Percentiles rank a stretch among this genome's conserved stretches.
These are phyloP conservation scores for Diatrype stigma DNA, from an alignment of 2,329 filamentous ascomycete species.

Conservation along the genomic window DNA sequence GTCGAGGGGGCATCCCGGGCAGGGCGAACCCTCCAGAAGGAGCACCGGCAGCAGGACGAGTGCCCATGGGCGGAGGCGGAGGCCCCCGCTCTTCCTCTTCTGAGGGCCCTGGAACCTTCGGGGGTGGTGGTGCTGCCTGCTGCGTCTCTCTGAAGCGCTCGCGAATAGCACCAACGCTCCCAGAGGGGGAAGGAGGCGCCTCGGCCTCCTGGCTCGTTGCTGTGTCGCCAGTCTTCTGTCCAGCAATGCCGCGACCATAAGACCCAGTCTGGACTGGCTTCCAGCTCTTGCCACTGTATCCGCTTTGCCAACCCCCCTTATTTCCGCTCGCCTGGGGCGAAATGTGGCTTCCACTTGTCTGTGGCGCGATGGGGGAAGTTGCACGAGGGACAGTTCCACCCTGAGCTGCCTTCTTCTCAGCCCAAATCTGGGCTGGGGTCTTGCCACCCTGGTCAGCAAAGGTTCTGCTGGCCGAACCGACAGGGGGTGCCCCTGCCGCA, in stretches of 20 bases:
- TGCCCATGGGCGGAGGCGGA: slow-evolving; percentile 58
- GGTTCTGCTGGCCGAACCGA: slow-evolving; percentile 81
- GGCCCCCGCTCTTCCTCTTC: slow-evolving; percentile 49
- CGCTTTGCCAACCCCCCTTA: slow-evolving; percentile 72
- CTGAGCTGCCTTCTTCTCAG: slow-evolving; percentile 89
- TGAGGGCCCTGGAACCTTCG: slow-evolving; percentile 12
- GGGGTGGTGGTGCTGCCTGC: slow-evolving; percentile 49
- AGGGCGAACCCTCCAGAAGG: slow-evolving; percentile 73
- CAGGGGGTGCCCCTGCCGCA: slow-evolving; percentile 51
- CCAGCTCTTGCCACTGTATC: slow-evolving; percentile 88
- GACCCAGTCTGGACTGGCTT: slow-evolving; percentile 72
- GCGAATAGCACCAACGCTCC: slow-evolving; percentile 68
- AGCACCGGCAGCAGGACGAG: slow-evolving; percentile 41
- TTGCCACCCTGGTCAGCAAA: slow-evolving; percentile 95
- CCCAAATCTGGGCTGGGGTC: slow-evolving; percentile 95
- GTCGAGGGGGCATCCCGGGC: slow-evolving; percentile 67
- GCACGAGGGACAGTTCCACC: slow-evolving; percentile 49
- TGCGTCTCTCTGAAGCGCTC: slow-evolving; percentile 79
- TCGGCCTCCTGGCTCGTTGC: slow-evolving; percentile 44
- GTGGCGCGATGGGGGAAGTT: slow-evolving; percentile 53
- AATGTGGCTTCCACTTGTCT: slow-evolving; percentile 55
- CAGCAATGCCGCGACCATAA: slow-evolving; percentile 60
- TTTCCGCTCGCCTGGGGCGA: not conserved
- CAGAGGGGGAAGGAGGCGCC: slow-evolving; percentile 51
- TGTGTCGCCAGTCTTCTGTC: slow-evolving; percentile 61